Conservation (phyloP, 2,329 filamentous ascomycete genomes). For the Microsporum canis region DNA sequence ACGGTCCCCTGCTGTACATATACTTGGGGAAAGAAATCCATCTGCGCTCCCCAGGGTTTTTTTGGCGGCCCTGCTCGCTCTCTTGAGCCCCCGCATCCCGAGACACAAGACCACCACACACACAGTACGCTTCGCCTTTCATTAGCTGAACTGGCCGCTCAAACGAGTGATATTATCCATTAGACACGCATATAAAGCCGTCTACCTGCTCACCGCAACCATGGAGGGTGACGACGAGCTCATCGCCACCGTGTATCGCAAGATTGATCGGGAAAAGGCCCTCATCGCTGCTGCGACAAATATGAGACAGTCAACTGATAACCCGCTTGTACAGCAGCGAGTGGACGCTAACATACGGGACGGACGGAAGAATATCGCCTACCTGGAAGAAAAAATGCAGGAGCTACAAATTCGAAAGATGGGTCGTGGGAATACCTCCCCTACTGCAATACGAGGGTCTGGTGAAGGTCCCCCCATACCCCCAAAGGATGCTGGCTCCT, state of each 20-base stretch:
- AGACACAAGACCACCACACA: background rate
- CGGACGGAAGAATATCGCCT: constrained; percentile 82
- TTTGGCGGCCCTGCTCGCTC: background rate
- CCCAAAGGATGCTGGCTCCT: constrained; percentile 55
- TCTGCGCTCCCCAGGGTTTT: background rate
- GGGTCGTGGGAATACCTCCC: constrained; percentile 39
- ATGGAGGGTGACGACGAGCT: constrained; percentile 52
- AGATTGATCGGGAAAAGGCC: constrained; percentile 95
- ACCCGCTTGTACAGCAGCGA: constrained; percentile 77
- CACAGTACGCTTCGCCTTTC: background rate
- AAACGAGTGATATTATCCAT: background rate
- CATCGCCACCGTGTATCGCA: constrained; percentile 74
- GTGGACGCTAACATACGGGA: constrained; percentile 92
- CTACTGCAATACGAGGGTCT: constrained; percentile 40
- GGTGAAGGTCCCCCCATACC: constrained; percentile 43
- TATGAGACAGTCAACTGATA: constrained; percentile 93
- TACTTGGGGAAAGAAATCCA: background rate
- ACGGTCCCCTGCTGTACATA: background rate
- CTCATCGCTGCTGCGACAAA: constrained; percentile 87
- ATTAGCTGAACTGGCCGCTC: background rate
- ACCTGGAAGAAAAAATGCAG: constrained; percentile 83
- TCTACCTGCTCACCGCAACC: constrained; percentile 14
- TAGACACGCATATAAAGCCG: background rate
- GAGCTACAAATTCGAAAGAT: constrained; percentile 76
- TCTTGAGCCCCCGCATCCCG: background rate